Evolutionary conservation across 2,329 filamentous ascomycete species (phyloP).

Genomic region (Fusarium sp.): DNA sequence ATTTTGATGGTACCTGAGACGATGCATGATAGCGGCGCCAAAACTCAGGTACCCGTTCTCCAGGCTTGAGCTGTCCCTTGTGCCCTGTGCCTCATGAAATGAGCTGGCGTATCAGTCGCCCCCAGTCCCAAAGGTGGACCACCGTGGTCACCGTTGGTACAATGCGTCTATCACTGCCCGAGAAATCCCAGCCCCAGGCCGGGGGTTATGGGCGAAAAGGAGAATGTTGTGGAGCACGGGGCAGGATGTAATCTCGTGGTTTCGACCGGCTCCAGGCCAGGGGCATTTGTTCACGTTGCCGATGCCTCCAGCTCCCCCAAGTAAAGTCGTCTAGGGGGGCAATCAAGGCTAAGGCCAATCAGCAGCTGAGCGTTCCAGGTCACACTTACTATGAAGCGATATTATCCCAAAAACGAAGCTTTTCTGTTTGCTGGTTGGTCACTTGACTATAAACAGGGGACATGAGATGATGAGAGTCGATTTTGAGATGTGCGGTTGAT

Average conservation of each 20-base stretch:
- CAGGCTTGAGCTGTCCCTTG: slow-evolving; percentile 13
- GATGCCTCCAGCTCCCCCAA: slow-evolving; percentile 24
- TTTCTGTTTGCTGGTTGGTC: slow-evolving; percentile 38
- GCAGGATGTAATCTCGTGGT: slow-evolving; percentile 49
- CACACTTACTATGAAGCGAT: slow-evolving; percentile 41
- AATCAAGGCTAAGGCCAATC: slow-evolving; percentile 16
- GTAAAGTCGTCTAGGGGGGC: slow-evolving; percentile 15
- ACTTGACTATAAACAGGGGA: slow-evolving; percentile 26
- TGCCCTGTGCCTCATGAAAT: slow-evolving; percentile 38
- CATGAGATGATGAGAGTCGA: slow-evolving; percentile 20
- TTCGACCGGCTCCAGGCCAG: slow-evolving; percentile 31
- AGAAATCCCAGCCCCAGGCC: slow-evolving; percentile 26
- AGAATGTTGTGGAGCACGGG: slow-evolving; percentile 47
- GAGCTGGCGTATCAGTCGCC: slow-evolving; percentile 37
- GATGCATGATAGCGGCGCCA: slow-evolving; percentile 29
- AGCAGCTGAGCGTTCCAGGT: slow-evolving; percentile 39
- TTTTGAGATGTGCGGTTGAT: slow-evolving; percentile 22
- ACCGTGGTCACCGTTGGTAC: slow-evolving; percentile 49
- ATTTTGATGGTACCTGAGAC: slow-evolving; percentile 41
- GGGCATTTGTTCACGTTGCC: slow-evolving; percentile 30
- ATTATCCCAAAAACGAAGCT: slow-evolving; percentile 40
- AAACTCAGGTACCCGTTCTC: slow-evolving; percentile 42
- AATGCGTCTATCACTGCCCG: slow-evolving; percentile 43
- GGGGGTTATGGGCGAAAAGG: slow-evolving; percentile 44
- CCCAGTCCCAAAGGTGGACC: slow-evolving; percentile 43